A percentile compares a stretch with the other conserved stretches of the same genome.
These are phyloP conservation scores for Fragaria nilgerrensis DNA, from an alignment of 306 rosid species.

Conservation along the genomic window DNA sequence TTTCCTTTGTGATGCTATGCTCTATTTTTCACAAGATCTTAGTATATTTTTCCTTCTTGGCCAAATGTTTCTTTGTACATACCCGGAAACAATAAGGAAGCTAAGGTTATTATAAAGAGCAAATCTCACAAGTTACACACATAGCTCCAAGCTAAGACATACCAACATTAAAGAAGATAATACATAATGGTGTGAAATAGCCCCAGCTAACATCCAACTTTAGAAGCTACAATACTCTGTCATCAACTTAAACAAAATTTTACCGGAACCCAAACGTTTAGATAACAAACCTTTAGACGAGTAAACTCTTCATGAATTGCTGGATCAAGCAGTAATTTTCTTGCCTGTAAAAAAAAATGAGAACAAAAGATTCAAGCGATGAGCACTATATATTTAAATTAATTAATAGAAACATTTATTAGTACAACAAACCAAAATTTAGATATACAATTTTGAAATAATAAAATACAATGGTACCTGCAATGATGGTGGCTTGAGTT, in stretches of 20 bases:
- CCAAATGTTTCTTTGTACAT: neutral
- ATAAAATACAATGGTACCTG: constrained; percentile 50
- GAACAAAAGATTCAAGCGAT: constrained; percentile 5
- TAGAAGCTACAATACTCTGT: neutral
- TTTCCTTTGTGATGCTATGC: neutral
- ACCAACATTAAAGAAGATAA: neutral
- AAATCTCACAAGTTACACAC: neutral
- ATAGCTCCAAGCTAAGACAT: neutral
- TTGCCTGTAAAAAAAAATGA: constrained; percentile 55
- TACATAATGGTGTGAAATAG: neutral
- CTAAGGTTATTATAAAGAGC: neutral
- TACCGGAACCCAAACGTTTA: neutral
- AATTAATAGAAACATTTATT: neutral
- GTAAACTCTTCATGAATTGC: constrained; percentile 93
- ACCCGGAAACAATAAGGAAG: neutral
- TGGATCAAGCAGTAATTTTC: constrained; percentile 85
- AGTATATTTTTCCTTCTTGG: neutral
- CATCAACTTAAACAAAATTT: neutral
- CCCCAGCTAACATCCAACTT: neutral
- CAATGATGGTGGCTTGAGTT: constrained; percentile 91
- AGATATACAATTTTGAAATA: neutral
- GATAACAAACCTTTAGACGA: constrained; percentile 68
- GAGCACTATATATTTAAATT: neutral
- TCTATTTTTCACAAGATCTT: neutral
- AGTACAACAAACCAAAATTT: constrained; percentile 5